Base-by-base conservation (phyloP, 371 early-diverging fungal species). In the Parasitella parasitica region DNA sequence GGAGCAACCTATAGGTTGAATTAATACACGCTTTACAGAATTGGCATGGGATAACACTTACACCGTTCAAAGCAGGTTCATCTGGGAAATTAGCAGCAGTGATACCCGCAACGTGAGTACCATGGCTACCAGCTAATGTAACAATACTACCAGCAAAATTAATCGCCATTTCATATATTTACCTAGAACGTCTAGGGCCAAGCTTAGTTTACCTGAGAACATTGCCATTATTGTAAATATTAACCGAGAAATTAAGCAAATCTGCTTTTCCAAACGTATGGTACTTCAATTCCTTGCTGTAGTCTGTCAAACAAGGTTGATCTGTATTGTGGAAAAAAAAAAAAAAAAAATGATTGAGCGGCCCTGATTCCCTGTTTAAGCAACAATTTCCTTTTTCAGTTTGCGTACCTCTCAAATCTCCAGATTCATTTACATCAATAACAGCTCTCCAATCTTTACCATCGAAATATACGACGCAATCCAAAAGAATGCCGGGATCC, bases 71-170 rank as follows among this genome's bases (percentile, higher is more conserved):
- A 16, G 77, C 86, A 6, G 91, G 90, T 26, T 93, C 92, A 9
- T 95, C 93, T 4, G 94, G 92, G 66, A 91, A 89, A 69, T 92
- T 77, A 27, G 87, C 94, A 7, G 92, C 94, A 24, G 88, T 76
- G 62, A 93, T 92, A 35, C 91, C 94, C 30, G 97, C 96, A 43
- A 98, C 98, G 66, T 98, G 98, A 6, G 95, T 96, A 35, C 94
- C 94, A 64, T 98, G 98, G 41, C 89, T 79, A 16, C 96, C 93
- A 28, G 89, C 86, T 46, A 85, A 71, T 35, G 91, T 90, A 22
- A 95, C 97, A 66, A 96, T 88, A 67, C 90, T 83, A 53, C 46
- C 54, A 13, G 13, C 39, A 18, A 38, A 8, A 22, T 39, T 32
- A 43, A 58, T 43, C 22, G 39, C 34, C 46, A 16, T 26, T 9